Evolutionary conservation across 2,329 filamentous ascomycete species (phyloP).

Genomic region (Ascochyta viciae-villosae): DNA sequence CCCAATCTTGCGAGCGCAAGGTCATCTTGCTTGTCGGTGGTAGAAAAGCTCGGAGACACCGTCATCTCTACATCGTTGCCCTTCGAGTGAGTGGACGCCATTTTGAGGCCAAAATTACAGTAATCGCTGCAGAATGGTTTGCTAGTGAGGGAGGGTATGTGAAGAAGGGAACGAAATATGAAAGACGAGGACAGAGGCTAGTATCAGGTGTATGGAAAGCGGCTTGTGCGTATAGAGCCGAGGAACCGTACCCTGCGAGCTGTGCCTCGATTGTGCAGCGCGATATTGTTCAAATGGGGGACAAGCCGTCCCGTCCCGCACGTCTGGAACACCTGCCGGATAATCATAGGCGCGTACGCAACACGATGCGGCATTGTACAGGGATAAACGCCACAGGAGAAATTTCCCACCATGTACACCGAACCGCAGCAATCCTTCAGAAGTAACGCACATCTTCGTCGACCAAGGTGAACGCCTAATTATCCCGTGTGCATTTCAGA

Average conservation of each 20-base stretch:
- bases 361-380: constrained; percentile 8
- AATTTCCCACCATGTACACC: neutral
- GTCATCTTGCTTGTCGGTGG: constrained; percentile 24
- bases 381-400: constrained; percentile 7
- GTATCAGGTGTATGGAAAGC: constrained; percentile 1
- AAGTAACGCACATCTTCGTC: neutral
- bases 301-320: constrained; percentile 4
- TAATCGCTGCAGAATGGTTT: neutral
- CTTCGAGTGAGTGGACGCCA: constrained; percentile 21
- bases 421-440: neutral
- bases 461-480: neutral
- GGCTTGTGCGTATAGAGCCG: constrained; percentile 3
- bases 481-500: neutral
- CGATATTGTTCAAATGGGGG: constrained; percentile 1
- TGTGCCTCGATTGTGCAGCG: constrained; percentile 10
- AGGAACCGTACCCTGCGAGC: constrained; percentile 5
- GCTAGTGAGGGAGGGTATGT: neutral
- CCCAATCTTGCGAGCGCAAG: constrained; percentile 29
- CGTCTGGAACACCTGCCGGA: constrained; percentile 22
- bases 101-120: constrained; percentile 3
- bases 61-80: constrained; percentile 22
- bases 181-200: neutral
- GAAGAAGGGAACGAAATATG: neutral
- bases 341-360: constrained; percentile 17
- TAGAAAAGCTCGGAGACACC: constrained; percentile 6